phyloP scores from a whole-genome alignment of 768 basidiomycete species.

The Leccinum rimulosum region DNA sequence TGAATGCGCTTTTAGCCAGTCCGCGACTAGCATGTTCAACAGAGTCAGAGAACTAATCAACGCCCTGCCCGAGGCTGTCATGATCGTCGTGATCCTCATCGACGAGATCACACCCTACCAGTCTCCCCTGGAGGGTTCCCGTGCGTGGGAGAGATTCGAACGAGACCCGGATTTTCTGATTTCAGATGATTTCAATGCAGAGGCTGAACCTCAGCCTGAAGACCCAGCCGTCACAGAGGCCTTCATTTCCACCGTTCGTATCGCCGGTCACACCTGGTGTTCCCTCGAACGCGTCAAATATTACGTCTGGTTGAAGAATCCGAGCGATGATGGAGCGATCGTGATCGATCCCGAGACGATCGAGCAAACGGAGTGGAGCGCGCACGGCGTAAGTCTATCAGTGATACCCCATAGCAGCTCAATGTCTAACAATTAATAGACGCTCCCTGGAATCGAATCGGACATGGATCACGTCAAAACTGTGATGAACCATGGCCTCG shows the following conservation, averaged over 20 bases:
- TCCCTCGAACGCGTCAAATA: neutral
- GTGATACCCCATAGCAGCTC: neutral
- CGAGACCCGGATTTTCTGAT: no score
- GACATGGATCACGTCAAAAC: neutral
- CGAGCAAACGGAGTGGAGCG: neutral
- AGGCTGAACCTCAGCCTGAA: neutral
- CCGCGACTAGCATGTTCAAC: no score
- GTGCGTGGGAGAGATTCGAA: neutral
- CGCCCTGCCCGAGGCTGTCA: no score
- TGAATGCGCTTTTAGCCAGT: no score
- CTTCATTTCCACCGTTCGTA: neutral
- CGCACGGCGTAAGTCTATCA: neutral
- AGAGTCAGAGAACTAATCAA: no score
- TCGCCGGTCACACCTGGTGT: neutral
- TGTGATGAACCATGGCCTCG: neutral
- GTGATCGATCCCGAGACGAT: neutral
- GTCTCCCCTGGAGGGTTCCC: neutral
- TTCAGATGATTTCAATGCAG: neutral
- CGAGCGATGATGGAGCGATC: neutral
- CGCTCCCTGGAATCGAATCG: neutral
- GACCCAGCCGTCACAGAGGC: neutral
- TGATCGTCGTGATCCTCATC: no score
- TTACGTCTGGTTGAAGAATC: neutral
- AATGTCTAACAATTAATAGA: neutral
- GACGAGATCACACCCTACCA: no score